Base-by-base conservation (phyloP, 1,139 yeast genomes). In the Arxiozyma heterogenica region DNA sequence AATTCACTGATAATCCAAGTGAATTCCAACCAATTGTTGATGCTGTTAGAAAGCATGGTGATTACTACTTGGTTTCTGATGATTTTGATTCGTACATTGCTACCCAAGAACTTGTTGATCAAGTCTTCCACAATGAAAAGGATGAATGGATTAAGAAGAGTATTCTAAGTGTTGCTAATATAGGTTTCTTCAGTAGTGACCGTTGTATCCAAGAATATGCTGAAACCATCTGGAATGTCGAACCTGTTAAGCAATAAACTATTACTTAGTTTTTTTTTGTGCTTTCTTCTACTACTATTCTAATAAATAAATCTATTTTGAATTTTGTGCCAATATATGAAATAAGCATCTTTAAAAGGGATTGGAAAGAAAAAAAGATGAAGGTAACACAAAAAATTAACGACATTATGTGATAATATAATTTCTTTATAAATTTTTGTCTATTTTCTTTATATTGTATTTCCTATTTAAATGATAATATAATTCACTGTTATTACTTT, bases 201-300 rank as follows among this genome's bases (percentile, higher is more conserved):
- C 79, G 97, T 71, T 89, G 95, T 69, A 85, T 90, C 66, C 87
- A 84, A 62, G 97, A 91, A 70, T 90, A 90, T 63, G 95, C 97
- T 41, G 96, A 88, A 64, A 81, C 84, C 59, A 89, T 90, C 65
- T 91, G 97, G 97, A 86, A 89, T 66, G 81, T 89, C 59, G 95
- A 88, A 73, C 93, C 95, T 18, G 71, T 81, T 55, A 60, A 60
- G 50, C 60, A 64, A 38, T 63, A 61, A 53, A 55, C 48, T 41
- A 48, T 34, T 45, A 8, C n/a, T 2, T 11, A 34, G n/a, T 12
- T 34, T 34, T 15, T 8, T 3, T 12, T 34, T 34, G 17, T 12
- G 6, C n/a, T 34, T 34, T 34, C 17, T 34, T 34, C 39, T 3
- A 34, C 2, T 12, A 15, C 3, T 15, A 2, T 34, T 34, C 8